phyloP scores from a whole-genome alignment of 2,329 filamentous ascomycete genomes.

The Blastomyces parvus region DNA sequence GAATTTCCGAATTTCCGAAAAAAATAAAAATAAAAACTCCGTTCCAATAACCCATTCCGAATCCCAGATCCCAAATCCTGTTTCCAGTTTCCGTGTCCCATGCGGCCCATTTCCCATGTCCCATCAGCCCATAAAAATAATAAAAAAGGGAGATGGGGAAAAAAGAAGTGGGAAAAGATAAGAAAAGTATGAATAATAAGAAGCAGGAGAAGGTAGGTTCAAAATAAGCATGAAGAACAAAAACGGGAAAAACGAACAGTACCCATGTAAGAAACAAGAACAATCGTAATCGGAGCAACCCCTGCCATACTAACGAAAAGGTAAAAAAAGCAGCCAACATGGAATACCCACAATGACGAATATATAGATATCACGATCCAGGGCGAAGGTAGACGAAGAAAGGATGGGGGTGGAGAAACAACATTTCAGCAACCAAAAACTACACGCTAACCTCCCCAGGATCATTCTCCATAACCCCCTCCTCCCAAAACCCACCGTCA shows the following conservation, averaged over 20 bases:
- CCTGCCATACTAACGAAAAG: too few relatives aligned
- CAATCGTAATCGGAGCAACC: neutral
- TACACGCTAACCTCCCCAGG: conserved; percentile 36
- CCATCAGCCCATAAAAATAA: neutral
- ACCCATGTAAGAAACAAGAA: neutral
- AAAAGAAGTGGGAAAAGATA: neutral
- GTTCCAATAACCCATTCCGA: neutral
- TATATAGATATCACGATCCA: neutral
- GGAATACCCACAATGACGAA: neutral
- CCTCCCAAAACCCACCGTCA: conserved; percentile 31
- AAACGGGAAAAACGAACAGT: neutral
- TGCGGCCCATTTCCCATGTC: neutral
- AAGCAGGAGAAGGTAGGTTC: neutral
- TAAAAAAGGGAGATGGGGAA: neutral
- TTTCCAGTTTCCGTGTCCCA: neutral
- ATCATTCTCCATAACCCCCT: conserved; percentile 36
- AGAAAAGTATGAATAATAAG: neutral
- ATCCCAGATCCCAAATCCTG: neutral
- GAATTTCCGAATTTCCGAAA: neutral
- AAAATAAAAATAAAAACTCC: neutral
- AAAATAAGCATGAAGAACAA: neutral
- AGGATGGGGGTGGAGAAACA: neutral
- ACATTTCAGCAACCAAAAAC: neutral
- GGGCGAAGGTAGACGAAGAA: too few relatives aligned
- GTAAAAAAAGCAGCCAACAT: too few relatives aligned